A percentile compares a stretch with the other conserved stretches of the same genome.
Conservation (phyloP, 495 filamentous ascomycete species). For the Xylaria acuta region DNA sequence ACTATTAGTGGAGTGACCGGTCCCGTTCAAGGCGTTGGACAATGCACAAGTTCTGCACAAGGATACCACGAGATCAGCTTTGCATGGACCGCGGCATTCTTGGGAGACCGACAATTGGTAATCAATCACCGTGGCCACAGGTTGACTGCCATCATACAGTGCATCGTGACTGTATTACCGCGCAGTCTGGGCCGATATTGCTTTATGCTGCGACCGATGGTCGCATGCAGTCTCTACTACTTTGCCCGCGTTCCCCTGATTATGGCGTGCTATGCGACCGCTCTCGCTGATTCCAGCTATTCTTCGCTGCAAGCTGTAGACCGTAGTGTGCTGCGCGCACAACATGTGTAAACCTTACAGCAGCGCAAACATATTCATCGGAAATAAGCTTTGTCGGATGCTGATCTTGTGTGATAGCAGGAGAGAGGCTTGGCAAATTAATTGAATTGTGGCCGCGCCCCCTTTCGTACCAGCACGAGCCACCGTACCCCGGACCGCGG, state of each 20-base stretch:
- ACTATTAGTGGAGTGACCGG: background rate
- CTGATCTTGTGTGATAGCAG: background rate
- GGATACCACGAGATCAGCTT: constrained; percentile 18
- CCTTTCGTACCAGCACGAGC: background rate
- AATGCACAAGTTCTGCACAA: background rate
- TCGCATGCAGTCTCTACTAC: background rate
- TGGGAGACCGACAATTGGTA: constrained; percentile 14
- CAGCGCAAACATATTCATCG: background rate
- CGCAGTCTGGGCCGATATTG: constrained; percentile 9
- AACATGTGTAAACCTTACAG: background rate
- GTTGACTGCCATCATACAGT: constrained; percentile 2
- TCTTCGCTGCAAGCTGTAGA: background rate
- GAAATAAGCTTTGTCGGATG: constrained; percentile 6
- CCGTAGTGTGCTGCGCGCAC: background rate
- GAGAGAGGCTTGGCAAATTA: constrained; percentile 14
- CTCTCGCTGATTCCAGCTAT: background rate
- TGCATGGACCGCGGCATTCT: constrained; percentile 17
- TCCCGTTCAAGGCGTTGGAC: background rate
- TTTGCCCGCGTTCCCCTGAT: background rate
- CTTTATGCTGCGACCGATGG: background rate
- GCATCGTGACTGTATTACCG: background rate
- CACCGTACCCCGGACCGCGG: background rate
- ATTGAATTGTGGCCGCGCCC: background rate
- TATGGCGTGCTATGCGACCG: background rate
- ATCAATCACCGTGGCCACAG: constrained; percentile 1